Evolutionary conservation across 306 rosid genomes (phyloP), one percentile per base, ranked within the genome.

Genomic region (Fagus sylvatica): DNA sequence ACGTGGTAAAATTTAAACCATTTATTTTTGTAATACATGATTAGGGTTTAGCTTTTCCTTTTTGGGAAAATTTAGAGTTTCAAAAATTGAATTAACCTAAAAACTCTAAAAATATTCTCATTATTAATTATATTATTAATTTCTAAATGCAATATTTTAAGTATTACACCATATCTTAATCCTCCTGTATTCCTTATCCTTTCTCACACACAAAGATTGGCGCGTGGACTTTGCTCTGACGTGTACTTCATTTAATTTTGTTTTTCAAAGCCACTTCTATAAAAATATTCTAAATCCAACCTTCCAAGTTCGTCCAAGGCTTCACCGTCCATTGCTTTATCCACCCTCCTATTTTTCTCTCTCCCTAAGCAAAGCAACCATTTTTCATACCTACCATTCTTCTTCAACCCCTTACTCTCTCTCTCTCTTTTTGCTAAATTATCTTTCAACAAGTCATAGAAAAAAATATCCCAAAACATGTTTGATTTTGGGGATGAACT

Each of bases 401-500:
- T 65, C 49, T 7, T 43, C 46, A 7, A 16, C 2, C 48, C 46
- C 30, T 40, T 1, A 57, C 4, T 5, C 7, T 10, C 12, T 8
- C 4, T 74, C 0, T 7, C 3, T 11, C 32, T 39, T 42, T 30
- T 40, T 41, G 30, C 33, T 53, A 22, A 49, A 22, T 67, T 16
- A 28, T 37, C 42, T 65, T 10, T 46, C 15, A 46, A 11, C 65
- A 57, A 37, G n/a, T 66, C 59, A 64, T 7, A 46, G 51, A 46
- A 46, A 46, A 46, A 46, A 8, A 76, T 72, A 75, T 55, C 19
- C 40, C 1, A 15, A 59, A 75, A 70, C 41, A 92, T 92, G 97
- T 80, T 85, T 32, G 76, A 88, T 82, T 88, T 86, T 78, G 93
- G 91, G 53, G 97, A 90, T 41, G 92, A 87, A 16, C 34, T 94